Evolutionary conservation across 371 early-diverging fungal genomes (phyloP).

Genomic region (Apophysomyces elegans): DNA sequence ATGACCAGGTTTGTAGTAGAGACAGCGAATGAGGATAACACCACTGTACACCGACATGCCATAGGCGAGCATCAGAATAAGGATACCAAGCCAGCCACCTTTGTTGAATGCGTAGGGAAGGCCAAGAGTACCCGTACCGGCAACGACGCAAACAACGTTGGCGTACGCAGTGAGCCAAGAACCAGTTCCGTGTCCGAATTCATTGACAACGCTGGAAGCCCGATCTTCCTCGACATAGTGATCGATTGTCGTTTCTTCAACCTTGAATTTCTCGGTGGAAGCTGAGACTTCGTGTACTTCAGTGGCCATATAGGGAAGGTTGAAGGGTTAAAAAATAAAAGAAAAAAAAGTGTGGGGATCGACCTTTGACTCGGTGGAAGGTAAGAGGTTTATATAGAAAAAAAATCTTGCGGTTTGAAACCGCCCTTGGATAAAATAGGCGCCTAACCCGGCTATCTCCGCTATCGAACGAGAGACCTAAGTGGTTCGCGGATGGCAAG

Average conservation of each 20-base stretch:
- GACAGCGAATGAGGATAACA: slow-evolving; percentile 40
- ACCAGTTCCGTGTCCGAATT: slow-evolving; percentile 47
- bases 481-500: slow-evolving; percentile 1
- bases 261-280: slow-evolving; percentile 24
- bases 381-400: slow-evolving; percentile 2
- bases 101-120: slow-evolving; percentile 50
- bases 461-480: slow-evolving; percentile 5
- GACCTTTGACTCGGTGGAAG: slow-evolving; percentile 1
- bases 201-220: slow-evolving; percentile 24
- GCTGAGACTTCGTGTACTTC: slow-evolving; percentile 12
- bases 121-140: slow-evolving; percentile 87
- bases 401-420: not conserved
- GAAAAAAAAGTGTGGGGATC: slow-evolving; percentile 6
- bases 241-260: slow-evolving; percentile 40
- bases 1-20: slow-evolving; percentile 49
- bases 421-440: slow-evolving; percentile 2
- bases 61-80: slow-evolving; percentile 43
- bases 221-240: slow-evolving; percentile 38
- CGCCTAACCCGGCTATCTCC: slow-evolving; percentile 2
- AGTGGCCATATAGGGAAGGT: slow-evolving; percentile 5
- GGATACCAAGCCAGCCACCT: slow-evolving; percentile 54
- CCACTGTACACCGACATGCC: slow-evolving; percentile 46
- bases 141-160: slow-evolving; percentile 79
- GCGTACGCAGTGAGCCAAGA: slow-evolving; percentile 56
- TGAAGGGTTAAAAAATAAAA: not conserved